These are phyloP conservation scores for Hypoxylon sp. DNA, from an alignment of 2,329 filamentous ascomycete species.

Conservation along the genomic window DNA sequence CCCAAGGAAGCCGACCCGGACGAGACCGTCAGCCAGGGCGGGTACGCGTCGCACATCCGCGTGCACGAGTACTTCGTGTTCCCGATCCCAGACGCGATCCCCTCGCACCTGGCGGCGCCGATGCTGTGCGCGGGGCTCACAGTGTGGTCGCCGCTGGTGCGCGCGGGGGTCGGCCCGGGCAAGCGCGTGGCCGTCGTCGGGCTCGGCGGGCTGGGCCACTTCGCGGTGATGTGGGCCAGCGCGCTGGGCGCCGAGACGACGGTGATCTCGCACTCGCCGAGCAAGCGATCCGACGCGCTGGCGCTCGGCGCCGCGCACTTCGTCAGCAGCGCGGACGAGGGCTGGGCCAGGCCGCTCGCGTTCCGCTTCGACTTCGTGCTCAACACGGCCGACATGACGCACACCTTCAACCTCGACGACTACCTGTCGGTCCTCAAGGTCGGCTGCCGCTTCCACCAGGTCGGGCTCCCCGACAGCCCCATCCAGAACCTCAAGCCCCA, in stretches of 20 bases:
- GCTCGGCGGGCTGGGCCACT: slow-evolving; percentile 77
- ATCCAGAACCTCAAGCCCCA: slow-evolving; percentile 53
- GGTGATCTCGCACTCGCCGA: slow-evolving; percentile 66
- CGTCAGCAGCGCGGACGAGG: slow-evolving; percentile 56
- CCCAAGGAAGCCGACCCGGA: slow-evolving; percentile 62
- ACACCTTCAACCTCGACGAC: slow-evolving; percentile 61
- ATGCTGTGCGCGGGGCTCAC: slow-evolving; percentile 83
- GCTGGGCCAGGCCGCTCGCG: slow-evolving; percentile 64
- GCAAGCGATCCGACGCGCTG: slow-evolving; percentile 66
- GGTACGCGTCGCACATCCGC: slow-evolving; percentile 60
- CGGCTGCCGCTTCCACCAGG: slow-evolving; percentile 64
- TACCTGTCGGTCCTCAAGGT: slow-evolving; percentile 62
- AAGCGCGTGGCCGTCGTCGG: slow-evolving; percentile 76
- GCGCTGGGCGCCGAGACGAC: slow-evolving; percentile 74
- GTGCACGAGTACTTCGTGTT: slow-evolving; percentile 66
- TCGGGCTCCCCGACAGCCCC: slow-evolving; percentile 63
- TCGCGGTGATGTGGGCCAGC: slow-evolving; percentile 74
- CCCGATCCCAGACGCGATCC: slow-evolving; percentile 62
- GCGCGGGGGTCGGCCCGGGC: slow-evolving; percentile 72
- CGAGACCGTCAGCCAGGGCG: slow-evolving; percentile 71
- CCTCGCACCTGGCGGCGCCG: slow-evolving; percentile 63
- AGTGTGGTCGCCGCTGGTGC: slow-evolving; percentile 71
- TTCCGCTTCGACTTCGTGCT: slow-evolving; percentile 61
- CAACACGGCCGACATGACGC: slow-evolving; percentile 57
- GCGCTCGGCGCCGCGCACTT: slow-evolving; percentile 69